Base-by-base conservation (phyloP, 768 basidiomycete genomes). In the Hydnum rufescens region DNA sequence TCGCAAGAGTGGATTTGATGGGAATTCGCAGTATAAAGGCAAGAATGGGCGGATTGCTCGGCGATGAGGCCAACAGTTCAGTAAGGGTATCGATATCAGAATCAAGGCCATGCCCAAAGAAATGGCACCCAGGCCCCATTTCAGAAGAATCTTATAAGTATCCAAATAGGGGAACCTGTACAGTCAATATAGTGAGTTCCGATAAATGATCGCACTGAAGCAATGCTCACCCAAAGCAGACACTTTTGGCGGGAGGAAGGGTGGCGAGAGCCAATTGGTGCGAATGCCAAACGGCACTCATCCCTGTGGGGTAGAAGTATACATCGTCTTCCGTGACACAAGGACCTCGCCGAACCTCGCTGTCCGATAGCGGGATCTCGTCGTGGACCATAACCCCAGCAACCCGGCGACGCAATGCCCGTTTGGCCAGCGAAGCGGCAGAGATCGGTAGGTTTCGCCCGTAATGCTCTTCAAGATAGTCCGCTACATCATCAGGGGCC, bases 61-160 rank as follows among this genome's bases (percentile, higher is more conserved):
- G 52, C 48, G 30, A 13, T 53, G 42, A 23, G 16, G 70, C 68
- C 18, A 93, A 71, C 2, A 86, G 64, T 4, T 57, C 62, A 57
- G 86, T 82, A 0, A 97, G 70, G 58, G 54, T 32, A 25, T 81
- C 77, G 19, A 95, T 73, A 53, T 89, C 86, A 16, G 71, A 64
- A 53, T 86, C 78, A 4, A 80, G 64, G 0, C 92, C 92, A 55
- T 75, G 69, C 4, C 89, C 92, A 43, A 87, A 72, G 69, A 96
- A 92, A 62, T 88, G 73, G 57, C 80, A 87, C 1, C 93, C 93
- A 2, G 85, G 1, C 93, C 93, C 89, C 90, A 97, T 65, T 99
- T 96, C 59, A 90, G 71, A 1, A 97, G 70, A 36, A 92, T 75
- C 64, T 96, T 96, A 54, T 93, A 74, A 3, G 93, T 96, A 62